Conservation (phyloP, 148 eudicot genomes). For the Rheum nobile region DNA sequence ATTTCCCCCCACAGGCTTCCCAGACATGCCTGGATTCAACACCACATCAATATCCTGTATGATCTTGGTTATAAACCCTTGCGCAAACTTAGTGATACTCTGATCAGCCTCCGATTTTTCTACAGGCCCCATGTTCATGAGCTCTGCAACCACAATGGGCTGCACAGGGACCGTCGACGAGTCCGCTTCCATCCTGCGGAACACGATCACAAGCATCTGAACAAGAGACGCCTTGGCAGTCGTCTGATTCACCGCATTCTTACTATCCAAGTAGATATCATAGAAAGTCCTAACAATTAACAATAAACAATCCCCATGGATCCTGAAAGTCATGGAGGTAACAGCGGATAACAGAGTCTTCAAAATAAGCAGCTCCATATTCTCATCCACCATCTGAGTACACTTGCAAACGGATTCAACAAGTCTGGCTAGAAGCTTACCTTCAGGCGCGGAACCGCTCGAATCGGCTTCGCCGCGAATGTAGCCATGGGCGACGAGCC, state of each 20-base stretch:
- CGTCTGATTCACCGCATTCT: slow-evolving; percentile 83
- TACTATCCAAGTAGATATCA: slow-evolving; percentile 73
- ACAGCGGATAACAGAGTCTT: slow-evolving; percentile 69
- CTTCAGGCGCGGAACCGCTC: slow-evolving; percentile 35
- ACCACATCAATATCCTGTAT: slow-evolving; percentile 84
- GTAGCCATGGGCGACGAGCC: slow-evolving; percentile 59
- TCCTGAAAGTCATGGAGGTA: slow-evolving; percentile 53
- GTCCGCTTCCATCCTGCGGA: slow-evolving; percentile 94
- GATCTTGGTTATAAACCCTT: slow-evolving; percentile 82
- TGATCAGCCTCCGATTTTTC: slow-evolving; percentile 62
- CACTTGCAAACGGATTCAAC: slow-evolving; percentile 68
- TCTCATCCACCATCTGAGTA: slow-evolving; percentile 45
- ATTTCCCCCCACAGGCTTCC: slow-evolving; percentile 16
- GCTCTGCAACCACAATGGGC: slow-evolving; percentile 96
- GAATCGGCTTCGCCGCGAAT: slow-evolving; percentile 74
- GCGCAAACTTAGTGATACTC: slow-evolving; percentile 71
- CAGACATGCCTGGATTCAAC: slow-evolving; percentile 38
- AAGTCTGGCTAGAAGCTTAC: slow-evolving; percentile 36
- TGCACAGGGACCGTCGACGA: slow-evolving; percentile 76
- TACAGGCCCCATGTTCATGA: slow-evolving; percentile 57
- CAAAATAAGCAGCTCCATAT: slow-evolving; percentile 54
- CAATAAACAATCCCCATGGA: slow-evolving; percentile 82
- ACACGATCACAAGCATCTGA: slow-evolving; percentile 95
- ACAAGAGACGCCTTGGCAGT: slow-evolving; percentile 90
- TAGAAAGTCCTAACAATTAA: slow-evolving; percentile 77